Base-by-base conservation (phyloP, 352 stramenopile species). In the Globisporangium recalcitrans region DNA sequence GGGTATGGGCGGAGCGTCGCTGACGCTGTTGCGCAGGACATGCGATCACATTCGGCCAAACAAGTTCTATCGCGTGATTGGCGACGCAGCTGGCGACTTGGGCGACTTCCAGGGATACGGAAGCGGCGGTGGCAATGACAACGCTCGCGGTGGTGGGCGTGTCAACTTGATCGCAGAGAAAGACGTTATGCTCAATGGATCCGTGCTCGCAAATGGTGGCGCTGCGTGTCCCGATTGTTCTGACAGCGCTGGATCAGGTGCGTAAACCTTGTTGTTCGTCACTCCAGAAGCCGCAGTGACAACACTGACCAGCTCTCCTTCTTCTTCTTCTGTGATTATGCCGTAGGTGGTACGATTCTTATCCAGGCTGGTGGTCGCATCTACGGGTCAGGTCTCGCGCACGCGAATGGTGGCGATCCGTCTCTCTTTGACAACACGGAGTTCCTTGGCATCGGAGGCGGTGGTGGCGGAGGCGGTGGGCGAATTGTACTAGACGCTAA, bases 21-120 rank as follows among this genome's bases (percentile, higher is more conserved):
- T 95, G 42, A 77, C 74, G 3, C 55, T 54, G 2, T 31, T 62
- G 11, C 48, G 73, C 11, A 56, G 55, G 0, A 78, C 64, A 13
- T 95, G 86, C 59, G 81, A 90, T 9, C 68, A 78, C 9, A 52
- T 92, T 10, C 62, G 64, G 1, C 49, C 68, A 9, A 87, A 93
- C 60, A 70, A 74, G 42, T 91, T 89, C 49, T 88, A 82, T 38
- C 71, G 77, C 14, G 70, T 72, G 9, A 85, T 95, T 42, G 86
- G 86, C 1, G 80, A 89, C 62, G 74, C 85, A 1, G 67, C 60
- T 3, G 86, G 73, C 0, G 66, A 79, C 24, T 52, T 65, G 21
- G 72, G 71, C 21, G 86, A 89, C 60, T 95, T 95, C 56, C 80
- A 81, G 65, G 86, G 82, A 13, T 95, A 93, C 64, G 86, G 86